Evolutionary conservation across 1,284 basidiomycete species (phyloP).

Genomic region (Clitocybe nebularis): DNA sequence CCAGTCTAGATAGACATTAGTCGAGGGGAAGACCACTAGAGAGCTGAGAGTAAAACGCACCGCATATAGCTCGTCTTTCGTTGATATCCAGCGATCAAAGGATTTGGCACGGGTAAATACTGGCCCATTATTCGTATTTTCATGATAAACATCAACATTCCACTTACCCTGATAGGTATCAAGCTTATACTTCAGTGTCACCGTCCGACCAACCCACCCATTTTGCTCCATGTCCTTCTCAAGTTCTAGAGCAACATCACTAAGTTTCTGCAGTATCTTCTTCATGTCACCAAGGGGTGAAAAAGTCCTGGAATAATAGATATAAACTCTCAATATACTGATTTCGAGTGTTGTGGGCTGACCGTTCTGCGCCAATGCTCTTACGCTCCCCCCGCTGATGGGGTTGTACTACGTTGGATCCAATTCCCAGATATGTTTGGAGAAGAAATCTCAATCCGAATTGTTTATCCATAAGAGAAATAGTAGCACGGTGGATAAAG

Average conservation of each 20-base stretch:
- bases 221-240: slow-evolving; percentile 69
- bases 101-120: slow-evolving; percentile 83
- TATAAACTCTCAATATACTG: no score
- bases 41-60: slow-evolving; percentile 50
- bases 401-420: slow-evolving; percentile 77
- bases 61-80: slow-evolving; percentile 74
- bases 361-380: slow-evolving; percentile 89
- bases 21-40: slow-evolving; percentile 7
- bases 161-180: slow-evolving; percentile 70
- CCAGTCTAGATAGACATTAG: slow-evolving; percentile 51
- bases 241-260: slow-evolving; percentile 77
- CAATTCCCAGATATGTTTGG: slow-evolving; percentile 78
- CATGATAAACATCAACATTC: background rate
- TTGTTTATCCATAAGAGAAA: slow-evolving; percentile 82
- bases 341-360: slow-evolving; percentile 8
- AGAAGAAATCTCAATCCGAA: slow-evolving; percentile 75
- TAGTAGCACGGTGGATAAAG: slow-evolving; percentile 62
- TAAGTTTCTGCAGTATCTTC: slow-evolving; percentile 70
- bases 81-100: slow-evolving; percentile 69
- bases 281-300: slow-evolving; percentile 58
- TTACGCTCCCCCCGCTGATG: slow-evolving; percentile 77
- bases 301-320: slow-evolving; percentile 71
- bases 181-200: slow-evolving; percentile 79
- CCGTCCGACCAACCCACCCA: slow-evolving; percentile 73
- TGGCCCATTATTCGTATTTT: slow-evolving; percentile 23